Evolutionary conservation across 2,329 filamentous ascomycete species (phyloP).

Genomic region (Emericellopsis cladophorae): DNA sequence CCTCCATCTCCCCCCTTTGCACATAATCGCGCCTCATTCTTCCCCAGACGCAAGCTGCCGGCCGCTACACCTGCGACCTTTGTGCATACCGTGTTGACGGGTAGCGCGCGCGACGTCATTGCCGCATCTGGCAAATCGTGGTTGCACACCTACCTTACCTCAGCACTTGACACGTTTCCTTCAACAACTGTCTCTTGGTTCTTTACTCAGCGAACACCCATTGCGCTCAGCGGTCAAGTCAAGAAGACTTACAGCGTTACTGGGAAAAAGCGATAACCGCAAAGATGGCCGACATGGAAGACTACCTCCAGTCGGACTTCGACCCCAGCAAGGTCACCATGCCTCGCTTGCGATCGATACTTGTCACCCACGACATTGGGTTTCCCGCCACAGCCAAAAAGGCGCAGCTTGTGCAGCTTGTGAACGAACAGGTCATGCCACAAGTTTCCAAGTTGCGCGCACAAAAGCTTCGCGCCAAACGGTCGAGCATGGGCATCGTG

Average conservation of each 20-base stretch:
- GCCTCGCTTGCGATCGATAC: conserved; percentile 77
- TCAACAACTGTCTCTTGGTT: neutral
- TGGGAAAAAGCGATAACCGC: conserved; percentile 2
- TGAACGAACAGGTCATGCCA: conserved; percentile 66
- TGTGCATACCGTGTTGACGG: neutral
- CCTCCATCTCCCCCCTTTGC: neutral
- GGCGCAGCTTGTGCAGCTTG: conserved; percentile 70
- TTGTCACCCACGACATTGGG: conserved; percentile 75
- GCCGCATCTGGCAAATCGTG: too few species aligned
- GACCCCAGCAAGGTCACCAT: conserved; percentile 76
- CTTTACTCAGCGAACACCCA: neutral
- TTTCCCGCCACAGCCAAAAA: conserved; percentile 92
- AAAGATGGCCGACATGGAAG: conserved; percentile 55
- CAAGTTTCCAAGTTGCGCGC: conserved; percentile 66
- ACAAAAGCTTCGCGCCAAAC: conserved; percentile 65
- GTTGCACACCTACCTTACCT: too few species aligned
- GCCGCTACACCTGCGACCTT: conserved; percentile 3
- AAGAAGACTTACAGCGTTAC: too few species aligned
- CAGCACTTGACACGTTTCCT: too few species aligned
- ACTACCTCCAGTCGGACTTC: conserved; percentile 80
- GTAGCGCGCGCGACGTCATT: too few species aligned
- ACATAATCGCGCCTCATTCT: too few species aligned
- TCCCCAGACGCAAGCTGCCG: neutral
- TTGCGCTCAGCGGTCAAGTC: too few species aligned
- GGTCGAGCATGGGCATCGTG: conserved; percentile 76